Percentiles rank a stretch among this genome's conserved stretches.
Conservation (phyloP, 306 rosid genomes). For the Prunus padus region DNA sequence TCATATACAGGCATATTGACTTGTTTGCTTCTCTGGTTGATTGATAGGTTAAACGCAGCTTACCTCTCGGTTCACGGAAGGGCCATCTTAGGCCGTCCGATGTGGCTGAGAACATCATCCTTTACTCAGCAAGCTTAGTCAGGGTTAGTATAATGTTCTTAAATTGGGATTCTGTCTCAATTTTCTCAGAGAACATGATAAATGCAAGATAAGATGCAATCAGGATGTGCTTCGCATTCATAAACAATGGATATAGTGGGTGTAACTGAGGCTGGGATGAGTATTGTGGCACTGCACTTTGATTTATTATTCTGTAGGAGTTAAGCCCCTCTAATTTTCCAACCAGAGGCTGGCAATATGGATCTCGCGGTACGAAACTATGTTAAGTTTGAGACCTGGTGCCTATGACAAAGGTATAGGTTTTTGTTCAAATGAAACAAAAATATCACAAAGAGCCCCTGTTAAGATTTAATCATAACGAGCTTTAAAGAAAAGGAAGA, state of each 20-base stretch:
- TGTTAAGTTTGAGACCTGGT: no score
- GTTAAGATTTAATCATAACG: no score
- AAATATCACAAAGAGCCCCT: no score
- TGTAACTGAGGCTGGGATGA: not conserved
- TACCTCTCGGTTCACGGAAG: conserved; percentile 68
- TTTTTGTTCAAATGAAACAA: no score
- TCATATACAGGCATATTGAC: not conserved
- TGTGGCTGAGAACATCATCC: conserved; percentile 55
- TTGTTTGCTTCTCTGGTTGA: conserved; percentile 17
- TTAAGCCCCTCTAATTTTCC: not conserved
- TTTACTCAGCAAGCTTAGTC: conserved; percentile 42
- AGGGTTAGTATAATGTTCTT: not conserved
- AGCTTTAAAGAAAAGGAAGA: no score
- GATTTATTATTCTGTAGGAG: not conserved
- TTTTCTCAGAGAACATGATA: not conserved
- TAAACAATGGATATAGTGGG: not conserved
- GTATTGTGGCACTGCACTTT: not conserved
- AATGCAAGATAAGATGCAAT: not conserved
- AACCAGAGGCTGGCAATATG: no score
- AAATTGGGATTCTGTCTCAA: not conserved
- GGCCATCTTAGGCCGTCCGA: conserved; percentile 53
- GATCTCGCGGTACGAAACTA: no score
- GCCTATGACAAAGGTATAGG: no score
- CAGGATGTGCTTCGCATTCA: not conserved
- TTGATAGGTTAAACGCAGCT: conserved; percentile 72